Percentiles rank a stretch among this genome's conserved stretches.
phyloP scores from a whole-genome alignment of 1,284 basidiomycete genomes.

The Tilletia walkeri region DNA sequence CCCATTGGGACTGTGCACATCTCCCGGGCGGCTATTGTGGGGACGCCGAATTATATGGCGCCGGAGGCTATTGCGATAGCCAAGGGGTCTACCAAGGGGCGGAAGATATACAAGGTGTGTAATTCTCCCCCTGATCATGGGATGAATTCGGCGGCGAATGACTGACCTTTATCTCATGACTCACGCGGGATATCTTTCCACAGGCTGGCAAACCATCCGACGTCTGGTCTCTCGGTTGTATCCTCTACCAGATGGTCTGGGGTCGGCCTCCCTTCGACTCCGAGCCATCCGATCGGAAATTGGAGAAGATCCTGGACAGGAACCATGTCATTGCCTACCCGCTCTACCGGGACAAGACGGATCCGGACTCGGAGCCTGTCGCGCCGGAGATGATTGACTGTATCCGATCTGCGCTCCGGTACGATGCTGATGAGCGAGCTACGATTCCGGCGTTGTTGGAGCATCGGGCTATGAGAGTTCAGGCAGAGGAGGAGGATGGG shows the following conservation, averaged over 20 bases:
- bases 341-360: constrained; percentile 64
- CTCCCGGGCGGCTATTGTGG: constrained; percentile 52
- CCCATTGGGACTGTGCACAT: constrained; percentile 55
- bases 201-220: constrained; percentile 61
- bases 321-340: constrained; percentile 73
- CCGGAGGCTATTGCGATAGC: constrained; percentile 54
- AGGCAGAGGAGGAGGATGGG: constrained; percentile 19
- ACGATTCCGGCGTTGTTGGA: constrained; percentile 69
- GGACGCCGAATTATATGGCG: constrained; percentile 56
- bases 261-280: constrained; percentile 87
- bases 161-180: background rate
- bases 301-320: constrained; percentile 79
- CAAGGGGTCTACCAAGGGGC: constrained; percentile 33
- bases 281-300: constrained; percentile 82
- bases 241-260: constrained; percentile 93
- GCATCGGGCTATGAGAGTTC: constrained; percentile 56
- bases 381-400: constrained; percentile 69
- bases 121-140: no score
- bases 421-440: constrained; percentile 72
- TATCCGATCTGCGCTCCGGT: constrained; percentile 72
- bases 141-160: background rate
- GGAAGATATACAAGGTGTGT: constrained; percentile 54
- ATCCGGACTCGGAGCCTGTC: constrained; percentile 60
- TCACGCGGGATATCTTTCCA: background rate
- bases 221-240: constrained; percentile 96